Evolutionary conservation across 1,284 basidiomycete species (phyloP).

Genomic region (Megacollybia platyphylla): DNA sequence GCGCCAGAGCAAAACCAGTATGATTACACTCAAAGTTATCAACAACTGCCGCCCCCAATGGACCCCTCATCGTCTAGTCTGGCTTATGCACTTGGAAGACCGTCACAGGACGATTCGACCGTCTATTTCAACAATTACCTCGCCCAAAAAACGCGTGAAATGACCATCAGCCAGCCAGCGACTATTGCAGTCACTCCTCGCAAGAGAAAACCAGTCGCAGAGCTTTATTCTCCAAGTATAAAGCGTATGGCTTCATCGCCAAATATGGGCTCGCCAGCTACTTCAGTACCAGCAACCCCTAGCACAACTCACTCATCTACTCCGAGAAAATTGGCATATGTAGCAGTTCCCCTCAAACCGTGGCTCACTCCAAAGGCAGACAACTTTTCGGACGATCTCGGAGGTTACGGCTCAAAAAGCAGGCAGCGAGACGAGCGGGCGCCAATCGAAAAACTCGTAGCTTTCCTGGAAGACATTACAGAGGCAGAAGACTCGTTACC

Average conservation of each 20-base stretch:
- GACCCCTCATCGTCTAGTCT: slow-evolving; percentile 6
- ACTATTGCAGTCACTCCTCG: slow-evolving; percentile 26
- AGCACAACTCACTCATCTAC: slow-evolving; percentile 3
- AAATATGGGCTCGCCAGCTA: slow-evolving; percentile 7
- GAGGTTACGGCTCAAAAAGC: slow-evolving; percentile 46
- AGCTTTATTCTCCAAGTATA: slow-evolving; percentile 19
- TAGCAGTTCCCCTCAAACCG: slow-evolving; percentile 37
- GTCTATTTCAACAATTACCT: slow-evolving; percentile 54
- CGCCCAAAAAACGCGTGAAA: slow-evolving; percentile 29
- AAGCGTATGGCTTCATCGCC: slow-evolving; percentile 31
- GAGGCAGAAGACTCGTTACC: slow-evolving; percentile 79
- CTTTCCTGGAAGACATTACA: slow-evolving; percentile 74
- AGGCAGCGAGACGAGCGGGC: slow-evolving; percentile 59
- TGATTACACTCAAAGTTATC: slow-evolving; percentile 3
- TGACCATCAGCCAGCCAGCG: background rate
- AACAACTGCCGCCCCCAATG: slow-evolving; percentile 3
- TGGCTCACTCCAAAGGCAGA: slow-evolving; percentile 33
- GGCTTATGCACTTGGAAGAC: slow-evolving; percentile 7
- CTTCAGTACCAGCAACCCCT: slow-evolving; percentile 3
- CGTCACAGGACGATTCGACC: slow-evolving; percentile 31
- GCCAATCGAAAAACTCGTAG: slow-evolving; percentile 10
- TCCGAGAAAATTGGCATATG: slow-evolving; percentile 34
- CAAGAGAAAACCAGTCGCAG: slow-evolving; percentile 24
- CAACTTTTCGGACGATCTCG: slow-evolving; percentile 34
- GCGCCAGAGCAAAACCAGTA: no score